Percentiles rank a stretch among this genome's conserved stretches.
Conservation (phyloP, 257 asterid species). For the Capsicum baccatum region DNA sequence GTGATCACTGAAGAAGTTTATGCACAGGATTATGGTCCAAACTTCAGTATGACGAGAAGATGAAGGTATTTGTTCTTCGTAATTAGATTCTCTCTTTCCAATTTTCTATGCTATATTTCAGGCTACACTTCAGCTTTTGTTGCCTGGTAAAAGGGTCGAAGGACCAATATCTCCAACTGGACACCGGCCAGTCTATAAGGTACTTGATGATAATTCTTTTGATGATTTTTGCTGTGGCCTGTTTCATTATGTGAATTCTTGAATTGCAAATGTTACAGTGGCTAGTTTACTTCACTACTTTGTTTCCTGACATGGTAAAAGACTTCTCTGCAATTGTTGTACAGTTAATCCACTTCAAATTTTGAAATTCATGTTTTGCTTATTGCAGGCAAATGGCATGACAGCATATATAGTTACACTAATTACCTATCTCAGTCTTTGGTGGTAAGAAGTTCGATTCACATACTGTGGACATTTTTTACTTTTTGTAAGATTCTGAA, state of each 20-base stretch:
- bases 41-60: too few species aligned
- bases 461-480: background rate
- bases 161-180: slow-evolving; percentile 96
- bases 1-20: too few species aligned
- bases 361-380: slow-evolving; percentile 32
- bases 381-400: slow-evolving; percentile 85
- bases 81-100: slow-evolving; percentile 9
- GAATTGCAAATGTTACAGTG: background rate
- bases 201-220: slow-evolving; percentile 30
- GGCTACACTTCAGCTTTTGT: slow-evolving; percentile 88
- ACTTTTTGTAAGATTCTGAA: background rate
- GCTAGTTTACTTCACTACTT: slow-evolving; percentile 9
- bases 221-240: background rate
- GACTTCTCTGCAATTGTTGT: background rate
- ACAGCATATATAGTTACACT: slow-evolving; percentile 79
- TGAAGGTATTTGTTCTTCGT: too few species aligned
- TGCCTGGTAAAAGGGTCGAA: slow-evolving; percentile 84
- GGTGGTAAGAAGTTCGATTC: slow-evolving; percentile 71
- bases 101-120: slow-evolving; percentile 77
- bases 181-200: slow-evolving; percentile 89
- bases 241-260: background rate
- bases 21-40: too few species aligned
- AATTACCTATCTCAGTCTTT: slow-evolving; percentile 72
- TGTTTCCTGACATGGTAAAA: background rate
- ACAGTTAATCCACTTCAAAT: background rate